Percentiles rank a stretch among this genome's conserved stretches.
Conservation (phyloP, 2,329 filamentous ascomycete species). For the Cladorrhinum sp. region DNA sequence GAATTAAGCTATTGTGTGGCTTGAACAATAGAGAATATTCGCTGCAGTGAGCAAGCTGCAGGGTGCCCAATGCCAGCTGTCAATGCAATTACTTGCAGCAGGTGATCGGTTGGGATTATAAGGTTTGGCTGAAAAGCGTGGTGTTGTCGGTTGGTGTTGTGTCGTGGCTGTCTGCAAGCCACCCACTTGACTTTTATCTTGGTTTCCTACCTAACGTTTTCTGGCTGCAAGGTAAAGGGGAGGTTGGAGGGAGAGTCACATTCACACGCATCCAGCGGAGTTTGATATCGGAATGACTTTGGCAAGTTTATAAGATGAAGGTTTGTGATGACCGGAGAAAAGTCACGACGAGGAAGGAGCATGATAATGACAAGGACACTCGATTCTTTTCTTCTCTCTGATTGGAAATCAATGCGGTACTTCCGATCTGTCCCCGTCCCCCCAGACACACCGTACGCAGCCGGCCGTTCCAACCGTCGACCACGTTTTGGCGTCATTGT, state of each 20-base stretch:
- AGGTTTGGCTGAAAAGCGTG: constrained; percentile 11
- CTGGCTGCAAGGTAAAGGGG: not conserved
- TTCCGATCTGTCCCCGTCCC: too few species aligned
- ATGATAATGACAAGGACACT: not conserved
- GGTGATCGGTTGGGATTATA: not conserved
- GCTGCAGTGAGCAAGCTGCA: not conserved
- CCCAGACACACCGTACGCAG: not conserved
- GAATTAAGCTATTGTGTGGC: not conserved
- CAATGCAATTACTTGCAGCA: constrained; percentile 11
- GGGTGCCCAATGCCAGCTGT: constrained; percentile 27
- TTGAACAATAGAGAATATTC: not conserved
- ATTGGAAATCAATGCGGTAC: not conserved
- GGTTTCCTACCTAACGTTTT: not conserved
- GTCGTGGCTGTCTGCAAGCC: constrained; percentile 4
- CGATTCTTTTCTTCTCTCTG: too few species aligned
- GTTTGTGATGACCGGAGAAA: not conserved
- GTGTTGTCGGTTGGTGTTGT: constrained; percentile 12
- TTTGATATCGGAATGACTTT: too few species aligned
- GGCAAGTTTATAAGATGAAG: not conserved
- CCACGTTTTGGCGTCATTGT: constrained; percentile 1
- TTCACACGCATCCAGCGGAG: too few species aligned
- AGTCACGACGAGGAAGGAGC: not conserved
- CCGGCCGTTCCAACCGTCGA: not conserved
- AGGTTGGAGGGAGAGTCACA: not conserved
- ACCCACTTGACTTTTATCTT: not conserved